phyloP scores from a whole-genome alignment of 1,284 basidiomycete species.

The Trametes polyzona region DNA sequence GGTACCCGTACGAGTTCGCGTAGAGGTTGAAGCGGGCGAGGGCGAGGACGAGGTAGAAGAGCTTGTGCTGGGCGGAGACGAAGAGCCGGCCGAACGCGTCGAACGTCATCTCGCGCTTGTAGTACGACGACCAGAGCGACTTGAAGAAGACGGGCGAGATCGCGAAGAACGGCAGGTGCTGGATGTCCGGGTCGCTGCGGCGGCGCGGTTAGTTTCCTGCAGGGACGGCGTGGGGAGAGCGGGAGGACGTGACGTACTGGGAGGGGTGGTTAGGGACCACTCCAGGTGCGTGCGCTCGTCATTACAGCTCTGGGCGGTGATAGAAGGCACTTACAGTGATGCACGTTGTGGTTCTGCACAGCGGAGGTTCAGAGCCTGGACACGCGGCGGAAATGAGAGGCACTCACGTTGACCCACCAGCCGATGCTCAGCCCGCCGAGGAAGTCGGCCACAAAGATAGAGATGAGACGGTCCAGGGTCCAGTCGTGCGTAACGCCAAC shows the following conservation, averaged over 20 bases:
- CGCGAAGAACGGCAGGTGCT: slow-evolving; percentile 97
- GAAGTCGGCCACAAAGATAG: slow-evolving; percentile 84
- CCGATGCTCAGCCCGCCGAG: slow-evolving; percentile 92
- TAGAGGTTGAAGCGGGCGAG: slow-evolving; percentile 98
- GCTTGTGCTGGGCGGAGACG: slow-evolving; percentile 84
- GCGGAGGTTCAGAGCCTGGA: slow-evolving; percentile 9
- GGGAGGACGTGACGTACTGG: slow-evolving; percentile 62
- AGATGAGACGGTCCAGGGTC: slow-evolving; percentile 80
- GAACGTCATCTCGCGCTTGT: slow-evolving; percentile 86
- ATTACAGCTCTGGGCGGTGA: slow-evolving; percentile 6
- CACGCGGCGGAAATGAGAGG: background rate
- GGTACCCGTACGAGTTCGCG: slow-evolving; percentile 81
- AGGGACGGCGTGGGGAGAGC: background rate
- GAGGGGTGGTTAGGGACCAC: slow-evolving; percentile 97
- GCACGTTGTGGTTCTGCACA: slow-evolving; percentile 91
- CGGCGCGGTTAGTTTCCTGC: slow-evolving; percentile 19
- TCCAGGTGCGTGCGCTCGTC: slow-evolving; percentile 35
- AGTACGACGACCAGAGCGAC: slow-evolving; percentile 92
- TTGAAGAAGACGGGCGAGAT: slow-evolving; percentile 88
- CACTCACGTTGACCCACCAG: slow-evolving; percentile 96
- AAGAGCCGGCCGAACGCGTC: slow-evolving; percentile 73
- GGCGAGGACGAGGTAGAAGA: slow-evolving; percentile 92
- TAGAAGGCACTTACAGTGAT: slow-evolving; percentile 71
- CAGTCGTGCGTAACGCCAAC: slow-evolving; percentile 92
- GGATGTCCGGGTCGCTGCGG: slow-evolving; percentile 91